phyloP scores from a whole-genome alignment of 306 rosid species.

The Argentina anserina region DNA sequence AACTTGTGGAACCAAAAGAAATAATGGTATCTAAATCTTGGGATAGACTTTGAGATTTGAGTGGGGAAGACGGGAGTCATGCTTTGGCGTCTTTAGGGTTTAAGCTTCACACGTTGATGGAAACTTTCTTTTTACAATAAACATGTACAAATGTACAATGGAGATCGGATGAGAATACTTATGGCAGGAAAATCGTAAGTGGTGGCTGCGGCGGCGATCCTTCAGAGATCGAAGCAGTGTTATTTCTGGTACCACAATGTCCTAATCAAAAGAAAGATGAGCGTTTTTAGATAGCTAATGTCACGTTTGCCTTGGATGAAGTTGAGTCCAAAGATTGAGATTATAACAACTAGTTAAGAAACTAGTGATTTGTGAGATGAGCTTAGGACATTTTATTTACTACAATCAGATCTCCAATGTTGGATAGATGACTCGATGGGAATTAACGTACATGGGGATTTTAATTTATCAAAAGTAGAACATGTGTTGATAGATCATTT shows the following conservation, averaged over 20 bases:
- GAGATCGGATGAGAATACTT: neutral
- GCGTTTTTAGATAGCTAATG: no score
- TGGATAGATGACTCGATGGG: no score
- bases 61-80: neutral
- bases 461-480: no score
- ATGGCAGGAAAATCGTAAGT: neutral
- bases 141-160: neutral
- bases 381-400: no score
- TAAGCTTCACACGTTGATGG: neutral
- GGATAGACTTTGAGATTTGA: neutral
- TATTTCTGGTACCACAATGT: neutral
- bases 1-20: neutral
- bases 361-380: neutral
- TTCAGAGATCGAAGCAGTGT: neutral
- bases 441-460: no score
- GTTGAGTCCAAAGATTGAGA: neutral
- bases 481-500: no score
- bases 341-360: no score
- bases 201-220: neutral
- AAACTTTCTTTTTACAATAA: neutral
- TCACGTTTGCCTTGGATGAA: neutral
- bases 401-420: no score
- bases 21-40: neutral
- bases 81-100: constrained; percentile 12
- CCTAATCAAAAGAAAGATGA: no score